Percentiles rank a stretch among this genome's conserved stretches.
phyloP scores from a whole-genome alignment of 2,329 filamentous ascomycete species.

The Talaromyces islandicus region DNA sequence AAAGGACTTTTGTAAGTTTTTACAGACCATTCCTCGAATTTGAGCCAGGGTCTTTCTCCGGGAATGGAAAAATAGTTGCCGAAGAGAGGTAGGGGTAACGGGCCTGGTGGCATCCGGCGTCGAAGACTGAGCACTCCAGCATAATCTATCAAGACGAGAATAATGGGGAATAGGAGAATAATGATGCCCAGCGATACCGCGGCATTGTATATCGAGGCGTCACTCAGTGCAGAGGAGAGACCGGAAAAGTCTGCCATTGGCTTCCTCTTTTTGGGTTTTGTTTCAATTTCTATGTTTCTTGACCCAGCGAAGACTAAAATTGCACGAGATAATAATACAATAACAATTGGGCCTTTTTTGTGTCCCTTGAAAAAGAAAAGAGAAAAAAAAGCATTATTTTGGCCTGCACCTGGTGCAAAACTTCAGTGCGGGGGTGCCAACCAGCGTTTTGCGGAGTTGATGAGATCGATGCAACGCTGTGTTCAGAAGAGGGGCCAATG shows the following conservation, averaged over 20 bases:
- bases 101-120: not conserved
- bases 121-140: not conserved
- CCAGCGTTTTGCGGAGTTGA: not conserved
- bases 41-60: not conserved
- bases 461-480: not conserved
- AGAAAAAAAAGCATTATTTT: no score
- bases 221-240: not conserved
- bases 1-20: not conserved
- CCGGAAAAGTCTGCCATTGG: not conserved
- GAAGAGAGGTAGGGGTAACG: conserved; percentile 21
- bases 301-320: not conserved
- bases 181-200: not conserved
- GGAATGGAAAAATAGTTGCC: conserved; percentile 15
- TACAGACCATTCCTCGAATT: not conserved
- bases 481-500: not conserved
- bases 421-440: not conserved
- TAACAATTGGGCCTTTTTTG: no score
- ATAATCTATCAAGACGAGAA: not conserved
- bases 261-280: not conserved
- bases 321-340: no score
- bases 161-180: not conserved
- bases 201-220: not conserved
- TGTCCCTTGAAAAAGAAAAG: no score
- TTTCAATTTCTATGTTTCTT: not conserved
- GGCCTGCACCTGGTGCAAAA: no score